Percentiles rank a stretch among this genome's conserved stretches.
These are phyloP conservation scores for Leptographium wingfieldii DNA, from an alignment of 2,329 filamentous ascomycete genomes.

Conservation along the genomic window DNA sequence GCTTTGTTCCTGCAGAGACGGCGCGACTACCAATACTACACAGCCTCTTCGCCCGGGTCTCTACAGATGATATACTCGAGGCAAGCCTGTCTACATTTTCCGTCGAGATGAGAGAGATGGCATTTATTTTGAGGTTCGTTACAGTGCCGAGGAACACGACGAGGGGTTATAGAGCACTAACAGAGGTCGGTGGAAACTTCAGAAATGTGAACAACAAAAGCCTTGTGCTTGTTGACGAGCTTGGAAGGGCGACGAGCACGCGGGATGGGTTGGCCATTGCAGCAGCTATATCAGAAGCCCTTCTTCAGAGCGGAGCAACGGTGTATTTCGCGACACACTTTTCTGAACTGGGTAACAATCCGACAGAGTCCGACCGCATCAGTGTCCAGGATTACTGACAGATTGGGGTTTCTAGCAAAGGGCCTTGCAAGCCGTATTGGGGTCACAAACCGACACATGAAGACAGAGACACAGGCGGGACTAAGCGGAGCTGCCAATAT, in stretches of 20 bases:
- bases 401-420: conserved; percentile 32
- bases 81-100: conserved; percentile 89
- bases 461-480: conserved; percentile 46
- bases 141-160: neutral
- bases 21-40: conserved; percentile 70
- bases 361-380: too few relatives aligned
- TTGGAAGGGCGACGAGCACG: conserved; percentile 82
- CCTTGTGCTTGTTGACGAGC: conserved; percentile 78
- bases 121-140: conserved; percentile 62
- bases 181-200: neutral
- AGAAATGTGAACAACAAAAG: conserved; percentile 66
- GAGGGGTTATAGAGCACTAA: neutral
- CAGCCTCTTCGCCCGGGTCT: conserved; percentile 78
- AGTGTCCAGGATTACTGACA: neutral
- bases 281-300: conserved; percentile 75
- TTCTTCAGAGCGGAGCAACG: conserved; percentile 65
- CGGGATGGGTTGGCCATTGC: conserved; percentile 82
- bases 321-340: conserved; percentile 97
- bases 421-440: conserved; percentile 64
- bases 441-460: conserved; percentile 72
- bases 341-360: conserved; percentile 47
- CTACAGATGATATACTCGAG: conserved; percentile 77
- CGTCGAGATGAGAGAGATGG: conserved; percentile 90
- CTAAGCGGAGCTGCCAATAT: conserved; percentile 23
- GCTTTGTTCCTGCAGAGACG: conserved; percentile 77